Percentiles rank a stretch among this genome's conserved stretches.
phyloP scores from a whole-genome alignment of 352 stramenopile genomes.

The Phytophthora foliorum region DNA sequence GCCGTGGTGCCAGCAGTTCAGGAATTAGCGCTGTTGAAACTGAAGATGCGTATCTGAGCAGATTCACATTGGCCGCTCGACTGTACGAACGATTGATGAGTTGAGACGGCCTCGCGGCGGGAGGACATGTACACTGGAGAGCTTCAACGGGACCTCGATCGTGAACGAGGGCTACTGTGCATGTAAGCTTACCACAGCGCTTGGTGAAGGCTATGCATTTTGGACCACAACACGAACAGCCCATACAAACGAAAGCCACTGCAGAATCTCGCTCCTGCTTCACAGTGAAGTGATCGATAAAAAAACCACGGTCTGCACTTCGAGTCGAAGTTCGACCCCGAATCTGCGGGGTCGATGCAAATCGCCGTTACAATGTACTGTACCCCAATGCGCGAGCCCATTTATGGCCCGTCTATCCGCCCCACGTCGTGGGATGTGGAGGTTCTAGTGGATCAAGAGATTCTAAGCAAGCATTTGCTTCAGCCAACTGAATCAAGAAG shows the following conservation, averaged over 20 bases:
- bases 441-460: slow-evolving; percentile 6
- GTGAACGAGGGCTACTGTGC: neutral
- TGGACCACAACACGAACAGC: neutral
- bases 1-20: slow-evolving; percentile 18
- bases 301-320: too few relatives aligned
- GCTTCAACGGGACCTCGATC: neutral
- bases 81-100: slow-evolving; percentile 20
- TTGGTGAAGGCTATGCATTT: neutral
- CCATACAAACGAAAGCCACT: too few relatives aligned
- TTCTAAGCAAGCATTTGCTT: slow-evolving; percentile 25
- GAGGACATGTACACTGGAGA: neutral
- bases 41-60: neutral
- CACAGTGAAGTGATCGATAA: too few relatives aligned
- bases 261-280: too few relatives aligned
- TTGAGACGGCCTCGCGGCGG: slow-evolving; percentile 20
- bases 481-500: slow-evolving; percentile 30
- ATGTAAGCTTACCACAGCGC: too few relatives aligned
- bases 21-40: slow-evolving; percentile 1
- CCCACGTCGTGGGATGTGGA: slow-evolving; percentile 22
- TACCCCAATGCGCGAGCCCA: slow-evolving; percentile 11
- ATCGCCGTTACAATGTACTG: too few relatives aligned
- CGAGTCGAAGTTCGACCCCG: slow-evolving; percentile 17
- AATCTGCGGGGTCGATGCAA: slow-evolving; percentile 23
- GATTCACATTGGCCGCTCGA: slow-evolving; percentile 17
- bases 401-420: slow-evolving; percentile 27